phyloP scores from a whole-genome alignment of 306 rosid genomes.

The Ceratonia siliqua region DNA sequence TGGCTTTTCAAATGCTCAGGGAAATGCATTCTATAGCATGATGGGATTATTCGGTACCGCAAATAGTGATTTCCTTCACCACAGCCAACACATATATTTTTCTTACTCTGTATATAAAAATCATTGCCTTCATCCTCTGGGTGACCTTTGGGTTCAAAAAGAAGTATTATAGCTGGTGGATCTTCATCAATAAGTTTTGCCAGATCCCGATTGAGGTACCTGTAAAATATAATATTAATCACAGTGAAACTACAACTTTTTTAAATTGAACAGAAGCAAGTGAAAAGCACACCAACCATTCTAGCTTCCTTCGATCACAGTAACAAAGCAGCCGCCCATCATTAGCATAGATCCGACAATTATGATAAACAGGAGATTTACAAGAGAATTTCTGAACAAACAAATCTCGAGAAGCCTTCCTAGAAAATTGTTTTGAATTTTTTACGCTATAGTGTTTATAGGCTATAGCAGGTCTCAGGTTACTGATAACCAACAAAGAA shows the following conservation, averaged over 20 bases:
- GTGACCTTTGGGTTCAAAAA: constrained; percentile 97
- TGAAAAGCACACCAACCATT: constrained; percentile 69
- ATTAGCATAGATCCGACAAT: constrained; percentile 90
- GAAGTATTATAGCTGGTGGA: constrained; percentile 93
- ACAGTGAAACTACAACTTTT: constrained; percentile 27
- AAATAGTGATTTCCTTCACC: constrained; percentile 93
- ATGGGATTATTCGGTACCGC: constrained; percentile 91
- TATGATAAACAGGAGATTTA: constrained; percentile 95
- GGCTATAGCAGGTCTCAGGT: constrained; percentile 48
- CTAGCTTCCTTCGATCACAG: constrained; percentile 89
- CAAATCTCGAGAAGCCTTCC: constrained; percentile 79
- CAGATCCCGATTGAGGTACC: constrained; percentile 81
- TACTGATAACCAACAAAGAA: constrained; percentile 63
- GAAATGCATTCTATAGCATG: constrained; percentile 93
- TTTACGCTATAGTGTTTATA: constrained; percentile 50
- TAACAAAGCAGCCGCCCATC: constrained; percentile 96
- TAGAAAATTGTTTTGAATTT: constrained; percentile 52
- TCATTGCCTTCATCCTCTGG: constrained; percentile 98
- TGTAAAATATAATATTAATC: constrained; percentile 40
- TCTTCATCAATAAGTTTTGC: constrained; percentile 80
- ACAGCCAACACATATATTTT: constrained; percentile 95
- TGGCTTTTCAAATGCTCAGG: constrained; percentile 98
- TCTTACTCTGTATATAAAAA: constrained; percentile 91
- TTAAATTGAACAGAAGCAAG: constrained; percentile 12
- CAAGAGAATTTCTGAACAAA: constrained; percentile 92